Evolutionary conservation across 106 monocot genomes (phyloP).

Genomic region (Dendrobium chrysotoxum): DNA sequence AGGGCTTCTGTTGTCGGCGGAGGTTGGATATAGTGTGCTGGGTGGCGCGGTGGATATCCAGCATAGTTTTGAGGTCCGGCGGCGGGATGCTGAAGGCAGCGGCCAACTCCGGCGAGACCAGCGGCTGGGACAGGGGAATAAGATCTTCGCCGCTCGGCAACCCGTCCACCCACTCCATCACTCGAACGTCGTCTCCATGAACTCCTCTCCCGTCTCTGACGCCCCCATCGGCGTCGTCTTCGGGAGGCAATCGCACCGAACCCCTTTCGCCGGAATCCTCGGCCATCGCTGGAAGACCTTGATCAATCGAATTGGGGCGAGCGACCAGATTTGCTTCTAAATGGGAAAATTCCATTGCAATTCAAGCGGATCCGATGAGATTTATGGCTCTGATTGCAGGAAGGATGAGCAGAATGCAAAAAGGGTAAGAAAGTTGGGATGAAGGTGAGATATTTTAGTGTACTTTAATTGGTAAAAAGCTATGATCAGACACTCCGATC

Average conservation of each 20-base stretch:
- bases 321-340: not conserved
- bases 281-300: not conserved
- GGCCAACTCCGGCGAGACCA: slow-evolving; percentile 10
- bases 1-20: not conserved
- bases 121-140: slow-evolving; percentile 7
- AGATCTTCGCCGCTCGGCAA: slow-evolving; percentile 8
- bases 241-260: not conserved
- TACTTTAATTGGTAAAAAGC: too few species aligned
- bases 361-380: not conserved
- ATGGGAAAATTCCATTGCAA: not conserved
- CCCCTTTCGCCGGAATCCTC: not conserved
- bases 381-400: not conserved
- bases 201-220: not conserved
- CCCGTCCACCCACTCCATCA: slow-evolving; percentile 12
- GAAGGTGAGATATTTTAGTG: not conserved
- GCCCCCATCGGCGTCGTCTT: too few species aligned
- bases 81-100: slow-evolving; percentile 11
- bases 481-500: too few species aligned
- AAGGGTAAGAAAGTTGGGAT: not conserved
- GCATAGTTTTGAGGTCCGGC: not conserved
- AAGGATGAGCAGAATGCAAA: not conserved
- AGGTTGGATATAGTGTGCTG: not conserved
- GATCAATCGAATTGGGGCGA: not conserved
- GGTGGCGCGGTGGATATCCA: slow-evolving; percentile 6
- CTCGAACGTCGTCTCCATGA: not conserved